Evolutionary conservation across 108 stramenopile genomes (phyloP).

Genomic region (Discostella pseudostelligera): DNA sequence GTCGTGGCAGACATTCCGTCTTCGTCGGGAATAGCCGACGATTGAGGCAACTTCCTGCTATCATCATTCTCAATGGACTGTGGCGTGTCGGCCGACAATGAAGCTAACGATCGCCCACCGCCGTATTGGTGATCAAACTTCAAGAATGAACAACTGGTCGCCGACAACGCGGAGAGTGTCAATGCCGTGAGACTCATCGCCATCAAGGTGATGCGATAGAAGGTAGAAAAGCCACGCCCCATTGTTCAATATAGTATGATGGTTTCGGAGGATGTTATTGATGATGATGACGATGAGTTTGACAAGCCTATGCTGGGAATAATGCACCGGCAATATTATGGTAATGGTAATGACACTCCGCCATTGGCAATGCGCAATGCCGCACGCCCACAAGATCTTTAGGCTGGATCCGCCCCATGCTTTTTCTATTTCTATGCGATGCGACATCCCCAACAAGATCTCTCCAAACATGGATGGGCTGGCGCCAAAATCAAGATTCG

Average conservation of each 20-base stretch:
- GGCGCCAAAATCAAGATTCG: too few relatives aligned
- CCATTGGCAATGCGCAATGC: too few relatives aligned
- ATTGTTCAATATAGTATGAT: constrained; percentile 4
- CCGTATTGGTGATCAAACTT: constrained; percentile 35
- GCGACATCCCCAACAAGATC: too few relatives aligned
- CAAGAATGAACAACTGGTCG: constrained; percentile 29
- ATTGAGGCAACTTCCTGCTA: neutral
- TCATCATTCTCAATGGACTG: too few relatives aligned
- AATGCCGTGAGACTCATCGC: constrained; percentile 16
- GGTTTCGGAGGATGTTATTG: neutral
- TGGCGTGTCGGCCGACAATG: neutral
- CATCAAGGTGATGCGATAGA: constrained; percentile 34
- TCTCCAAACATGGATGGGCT: too few relatives aligned
- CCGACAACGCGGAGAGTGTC: constrained; percentile 23
- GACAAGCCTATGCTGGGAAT: too few relatives aligned
- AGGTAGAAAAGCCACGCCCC: constrained; percentile 35
- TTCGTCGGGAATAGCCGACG: constrained; percentile 4
- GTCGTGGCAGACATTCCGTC: neutral
- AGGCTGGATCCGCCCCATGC: too few relatives aligned
- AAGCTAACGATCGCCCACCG: neutral
- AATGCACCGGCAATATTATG: too few relatives aligned
- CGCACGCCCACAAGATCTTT: too few relatives aligned
- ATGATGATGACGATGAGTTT: too few relatives aligned
- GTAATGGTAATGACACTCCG: too few relatives aligned
- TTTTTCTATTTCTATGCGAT: too few relatives aligned